Base-by-base conservation (phyloP, 106 monocot genomes). In the Acorus calamus region DNA sequence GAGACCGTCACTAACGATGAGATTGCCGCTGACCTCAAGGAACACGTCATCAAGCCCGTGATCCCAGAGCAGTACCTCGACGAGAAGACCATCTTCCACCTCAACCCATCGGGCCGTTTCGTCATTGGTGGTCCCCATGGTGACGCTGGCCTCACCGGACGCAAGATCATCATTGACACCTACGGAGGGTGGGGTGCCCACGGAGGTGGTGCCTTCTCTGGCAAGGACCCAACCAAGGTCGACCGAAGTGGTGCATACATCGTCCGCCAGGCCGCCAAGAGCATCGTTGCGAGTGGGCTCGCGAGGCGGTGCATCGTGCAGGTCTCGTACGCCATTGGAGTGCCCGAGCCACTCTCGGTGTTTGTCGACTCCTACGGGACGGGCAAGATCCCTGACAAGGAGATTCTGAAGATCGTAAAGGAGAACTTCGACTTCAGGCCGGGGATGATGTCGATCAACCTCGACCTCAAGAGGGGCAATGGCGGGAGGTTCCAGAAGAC, bases 341-440 rank as follows among this genome's bases (percentile, higher is more conserved):
- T 79, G 63, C 79, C 79, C 0, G 79, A 79, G 53, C 79, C 79
- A 2, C 63, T 79, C 11, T 79, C 79, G 3, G 79, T 79, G 56
- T 79, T 79, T 57, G 79, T 79, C 7, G 79, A 79, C 43, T 70
- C 70, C 28, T 79, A 79, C 9, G 79, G 79, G 14, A 79, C 79
- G 3, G 79, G 79, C 4, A 79, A 62, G 62, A 79, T 79, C n/a
- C 74, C 79, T 5, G 79, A 79, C 50, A 79, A 66, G 74, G 79
- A 79, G 56, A 79, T 79, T 5, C 59, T 79, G 53, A 69, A 74
- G 69, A 69, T 79, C 14, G 79, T 79, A 14, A 79, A 79, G 73
- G 79, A 79, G 69, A 79, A 60, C 68, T 79, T 79, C 11, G 79
- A 79, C 42, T 79, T 79, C 69, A 79, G 79, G 73, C 79, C 79